Evolutionary conservation across 306 rosid species (phyloP), one percentile per base, ranked within the genome.

Genomic region (Vigna radiata): DNA sequence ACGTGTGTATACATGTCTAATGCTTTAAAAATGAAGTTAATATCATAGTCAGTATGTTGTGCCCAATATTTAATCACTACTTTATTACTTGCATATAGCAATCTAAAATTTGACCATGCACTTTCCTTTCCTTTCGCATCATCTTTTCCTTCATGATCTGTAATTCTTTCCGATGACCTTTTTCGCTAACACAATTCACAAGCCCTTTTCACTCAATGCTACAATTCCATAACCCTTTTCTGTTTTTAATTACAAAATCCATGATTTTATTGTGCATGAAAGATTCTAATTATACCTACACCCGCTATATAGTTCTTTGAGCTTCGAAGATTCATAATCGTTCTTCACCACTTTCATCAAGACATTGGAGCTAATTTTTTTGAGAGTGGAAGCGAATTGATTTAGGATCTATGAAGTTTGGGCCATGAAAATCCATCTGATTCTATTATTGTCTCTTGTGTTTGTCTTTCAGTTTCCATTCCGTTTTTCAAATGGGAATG

Each of bases 401-500:
- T 62, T 60, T 72, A 81, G 84, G 87, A 77, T 89, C 89, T 84
- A 89, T 79, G 90, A 84, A 83, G 88, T 85, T 61, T 53, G 68
- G 83, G 74, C 81, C 65, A 69, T 79, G 79, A 82, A 83, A 87
- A 70, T 83, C 79, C 82, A 70, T 75, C 72, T 79, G 80, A 87
- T 87, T 93, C 74, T 74, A 58, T 85, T 86, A 47, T 76, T 87
- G 88, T 79, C 83, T 81, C 81, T 85, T 69, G 85, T 81, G 79
- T 88, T 19, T 25, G 61, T 83, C 66, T 58, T 76, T 23, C 67
- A 72, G 59, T 77, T 83, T 83, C 66, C 82, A 73, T 82, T 23
- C 79, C 27, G 59, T 60, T 61, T 85, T 47, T 83, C 90, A 85
- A 79, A 87, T 89, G 94, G 94, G 88, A 90, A 89, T 60, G 67